Base-by-base conservation (phyloP, 1,284 basidiomycete genomes). In the Ceratobasidium sp. region DNA sequence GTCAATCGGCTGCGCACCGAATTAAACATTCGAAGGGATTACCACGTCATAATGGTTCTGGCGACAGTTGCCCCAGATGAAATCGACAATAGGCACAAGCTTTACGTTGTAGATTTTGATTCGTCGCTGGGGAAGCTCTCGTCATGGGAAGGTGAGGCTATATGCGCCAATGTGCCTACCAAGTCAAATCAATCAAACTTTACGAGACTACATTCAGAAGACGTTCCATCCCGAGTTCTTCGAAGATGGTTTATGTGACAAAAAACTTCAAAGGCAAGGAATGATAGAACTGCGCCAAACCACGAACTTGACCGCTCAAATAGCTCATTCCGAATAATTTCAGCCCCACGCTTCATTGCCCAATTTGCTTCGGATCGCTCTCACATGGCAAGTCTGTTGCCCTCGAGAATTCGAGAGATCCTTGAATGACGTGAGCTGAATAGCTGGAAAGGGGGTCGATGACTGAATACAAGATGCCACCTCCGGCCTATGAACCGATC, bases 281-380 rank as follows among this genome's bases (percentile, higher is more conserved):
- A 30, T 21, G 43, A 18, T 18, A 3, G 16, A 16, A 16, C 21
- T 21, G 5, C 18, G 18, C 46, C 6, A n/a, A 36, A 8, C 34
- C 36, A 16, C 1, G 16, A 53, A n/a, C 34, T 30, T 41, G n/a
- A 26, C 48, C 10, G 10, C 3, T 2, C 10, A 26, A 18, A 34
- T 43, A 67, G 62, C 26, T 52, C 34, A 30, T 67, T 67, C 39
- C 62, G 62, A 39, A 48, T 67, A 5, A 43, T 67, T 41, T 41
- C 62, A 43, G 48, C 62, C 21, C 21, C 48, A 23, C 48, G 34
- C 48, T 55, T 53, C 21, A 26, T 67, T 16, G 62, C 48, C 9
- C 48, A 67, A 30, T 67, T 67, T 21, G 62, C 62, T 23, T 67
- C 62, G n/a, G 62, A 67, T 50, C 62, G 62, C 16, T 67, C 62